These are phyloP conservation scores for Geotrichum phurueaensis DNA, from an alignment of 1,139 yeast species.

Conservation along the genomic window DNA sequence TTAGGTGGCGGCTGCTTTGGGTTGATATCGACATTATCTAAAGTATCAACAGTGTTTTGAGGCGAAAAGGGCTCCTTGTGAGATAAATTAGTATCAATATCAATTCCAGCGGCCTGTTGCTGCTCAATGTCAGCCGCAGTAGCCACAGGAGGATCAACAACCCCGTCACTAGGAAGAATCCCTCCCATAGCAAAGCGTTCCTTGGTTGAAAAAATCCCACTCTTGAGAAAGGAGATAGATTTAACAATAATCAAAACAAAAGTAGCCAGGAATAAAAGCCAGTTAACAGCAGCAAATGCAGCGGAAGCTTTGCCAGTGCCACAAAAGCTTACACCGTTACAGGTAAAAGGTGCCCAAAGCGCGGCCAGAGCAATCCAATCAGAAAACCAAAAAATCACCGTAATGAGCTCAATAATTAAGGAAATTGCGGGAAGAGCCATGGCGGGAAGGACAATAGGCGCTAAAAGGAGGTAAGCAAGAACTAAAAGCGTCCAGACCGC, in stretches of 20 bases:
- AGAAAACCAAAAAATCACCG: constrained; percentile 20
- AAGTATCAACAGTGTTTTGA: not conserved
- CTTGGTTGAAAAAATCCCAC: not conserved
- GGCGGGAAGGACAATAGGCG: not conserved
- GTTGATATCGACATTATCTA: not conserved
- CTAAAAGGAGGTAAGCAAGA: constrained; percentile 3
- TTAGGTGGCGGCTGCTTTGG: not conserved
- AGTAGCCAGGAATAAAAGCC: constrained; percentile 16
- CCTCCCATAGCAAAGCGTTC: not conserved
- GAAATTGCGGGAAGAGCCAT: constrained; percentile 15
- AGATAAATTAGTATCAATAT: not conserved
- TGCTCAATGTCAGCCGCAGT: not conserved
- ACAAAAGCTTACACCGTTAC: constrained; percentile 17
- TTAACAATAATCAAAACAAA: constrained; percentile 4
- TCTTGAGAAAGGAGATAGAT: not conserved
- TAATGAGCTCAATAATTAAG: constrained; percentile 17
- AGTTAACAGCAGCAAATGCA: constrained; percentile 20
- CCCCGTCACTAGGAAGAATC: not conserved
- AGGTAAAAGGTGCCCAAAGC: constrained; percentile 11
- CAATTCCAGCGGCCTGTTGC: not conserved
- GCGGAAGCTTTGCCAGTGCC: constrained; percentile 21
- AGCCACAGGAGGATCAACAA: not conserved
- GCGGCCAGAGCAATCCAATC: constrained; percentile 20
- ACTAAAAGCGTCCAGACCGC: constrained; percentile 19
- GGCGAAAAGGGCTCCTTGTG: not conserved